Conservation (phyloP, 345 rosid genomes). For the Clarkia xantiana region DNA sequence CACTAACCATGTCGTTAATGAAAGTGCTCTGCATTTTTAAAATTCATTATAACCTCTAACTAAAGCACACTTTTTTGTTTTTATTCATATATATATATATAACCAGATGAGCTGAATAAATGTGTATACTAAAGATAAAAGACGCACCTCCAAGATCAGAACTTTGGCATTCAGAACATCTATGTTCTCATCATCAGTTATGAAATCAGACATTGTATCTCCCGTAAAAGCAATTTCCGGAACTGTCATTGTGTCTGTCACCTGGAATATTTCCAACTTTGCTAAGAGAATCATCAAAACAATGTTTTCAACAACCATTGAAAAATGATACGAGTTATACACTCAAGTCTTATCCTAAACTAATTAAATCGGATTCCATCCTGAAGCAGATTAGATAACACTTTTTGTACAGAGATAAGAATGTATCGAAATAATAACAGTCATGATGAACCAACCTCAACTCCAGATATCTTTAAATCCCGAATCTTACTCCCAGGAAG, state of each 20-base stretch:
- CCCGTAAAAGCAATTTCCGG: slow-evolving; percentile 96
- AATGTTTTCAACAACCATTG: too few relatives aligned
- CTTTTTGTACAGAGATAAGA: too few relatives aligned
- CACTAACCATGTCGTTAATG: slow-evolving; percentile 42
- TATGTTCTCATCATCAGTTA: slow-evolving; percentile 38
- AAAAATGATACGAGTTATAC: too few relatives aligned
- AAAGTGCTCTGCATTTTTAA: slow-evolving; percentile 56
- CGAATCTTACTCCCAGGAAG: slow-evolving; percentile 58
- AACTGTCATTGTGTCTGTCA: slow-evolving; percentile 40
- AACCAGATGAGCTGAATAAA: not conserved
- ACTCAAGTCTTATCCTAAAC: too few relatives aligned
- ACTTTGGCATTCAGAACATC: slow-evolving; percentile 72
- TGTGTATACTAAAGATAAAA: too few relatives aligned
- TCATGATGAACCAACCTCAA: slow-evolving; percentile 43
- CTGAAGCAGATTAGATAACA: too few relatives aligned
- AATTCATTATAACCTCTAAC: not conserved
- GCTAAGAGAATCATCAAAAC: too few relatives aligned
- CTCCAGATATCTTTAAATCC: slow-evolving; percentile 67
- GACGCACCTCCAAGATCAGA: slow-evolving; percentile 80
- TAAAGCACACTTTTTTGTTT: too few relatives aligned
- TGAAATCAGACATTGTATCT: slow-evolving; percentile 74
- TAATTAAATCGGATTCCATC: too few relatives aligned
- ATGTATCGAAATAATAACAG: too few relatives aligned
- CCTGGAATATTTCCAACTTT: slow-evolving; percentile 24
- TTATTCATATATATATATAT: too few relatives aligned